Conservation (phyloP, 2,329 filamentous ascomycete genomes). For the Trichoderma arundinaceum region DNA sequence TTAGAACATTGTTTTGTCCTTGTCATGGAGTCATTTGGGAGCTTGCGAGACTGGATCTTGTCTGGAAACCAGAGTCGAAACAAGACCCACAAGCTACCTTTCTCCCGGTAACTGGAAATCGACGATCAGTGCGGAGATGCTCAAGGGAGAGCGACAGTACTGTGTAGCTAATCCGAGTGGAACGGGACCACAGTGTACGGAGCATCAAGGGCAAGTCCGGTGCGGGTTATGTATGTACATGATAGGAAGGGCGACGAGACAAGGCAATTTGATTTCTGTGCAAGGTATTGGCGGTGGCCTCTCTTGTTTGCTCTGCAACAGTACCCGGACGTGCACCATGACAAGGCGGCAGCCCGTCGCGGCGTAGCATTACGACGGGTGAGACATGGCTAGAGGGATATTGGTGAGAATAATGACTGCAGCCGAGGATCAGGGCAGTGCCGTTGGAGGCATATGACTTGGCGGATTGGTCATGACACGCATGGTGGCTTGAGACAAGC, state of each 20-base stretch:
- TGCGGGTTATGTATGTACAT: background rate
- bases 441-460: slow-evolving; percentile 8
- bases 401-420: slow-evolving; percentile 5
- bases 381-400: slow-evolving; percentile 6
- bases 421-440: slow-evolving; percentile 11
- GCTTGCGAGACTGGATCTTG: background rate
- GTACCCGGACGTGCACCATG: background rate
- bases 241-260: background rate
- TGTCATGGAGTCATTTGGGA: background rate
- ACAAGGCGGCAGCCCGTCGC: slow-evolving; percentile 11
- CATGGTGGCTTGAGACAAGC: background rate
- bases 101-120: slow-evolving; percentile 26
- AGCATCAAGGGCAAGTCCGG: background rate
- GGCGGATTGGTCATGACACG: slow-evolving; percentile 20
- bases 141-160: slow-evolving; percentile 17
- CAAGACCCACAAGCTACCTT: slow-evolving; percentile 24
- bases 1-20: background rate
- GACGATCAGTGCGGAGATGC: slow-evolving; percentile 31
- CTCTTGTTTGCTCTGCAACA: background rate
- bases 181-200: slow-evolving; percentile 14
- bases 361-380: background rate
- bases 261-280: background rate
- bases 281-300: background rate
- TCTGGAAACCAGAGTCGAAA: slow-evolving; percentile 20
- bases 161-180: background rate